Conservation (phyloP, 116 monocot species). For the Thalassia testudinum region DNA sequence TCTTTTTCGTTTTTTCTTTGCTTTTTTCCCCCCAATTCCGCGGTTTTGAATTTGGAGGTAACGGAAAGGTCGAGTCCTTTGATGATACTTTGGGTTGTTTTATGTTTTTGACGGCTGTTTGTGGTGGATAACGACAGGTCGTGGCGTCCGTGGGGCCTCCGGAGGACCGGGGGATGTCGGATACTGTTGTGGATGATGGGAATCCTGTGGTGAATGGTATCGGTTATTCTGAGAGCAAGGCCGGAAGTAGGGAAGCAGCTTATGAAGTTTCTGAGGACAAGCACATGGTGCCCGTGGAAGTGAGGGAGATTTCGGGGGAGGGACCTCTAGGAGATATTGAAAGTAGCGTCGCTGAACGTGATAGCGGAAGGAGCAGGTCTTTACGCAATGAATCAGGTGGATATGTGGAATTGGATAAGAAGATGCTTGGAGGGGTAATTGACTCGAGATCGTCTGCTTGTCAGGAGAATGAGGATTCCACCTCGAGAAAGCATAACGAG, state of each 20-base stretch:
- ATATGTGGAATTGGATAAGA: too few species aligned
- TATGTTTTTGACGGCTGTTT: not conserved
- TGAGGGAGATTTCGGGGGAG: not conserved
- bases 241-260: not conserved
- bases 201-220: not conserved
- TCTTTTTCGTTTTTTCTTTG: too few species aligned
- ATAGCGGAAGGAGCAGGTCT: too few species aligned
- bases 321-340: not conserved
- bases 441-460: too few species aligned
- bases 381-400: too few species aligned
- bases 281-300: not conserved
- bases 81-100: not conserved
- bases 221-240: not conserved
- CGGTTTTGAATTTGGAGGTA: constrained; percentile 7
- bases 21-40: too few species aligned
- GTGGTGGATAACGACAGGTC: not conserved
- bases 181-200: not conserved
- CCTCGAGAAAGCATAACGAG: too few species aligned
- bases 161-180: not conserved
- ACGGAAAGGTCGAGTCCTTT: not conserved
- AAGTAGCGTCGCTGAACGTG: too few species aligned
- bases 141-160: not conserved
- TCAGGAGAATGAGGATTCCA: too few species aligned
- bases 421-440: too few species aligned
- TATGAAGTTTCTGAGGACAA: not conserved